phyloP scores from a whole-genome alignment of 2,329 filamentous ascomycete genomes.

The Diaporthe sp. region DNA sequence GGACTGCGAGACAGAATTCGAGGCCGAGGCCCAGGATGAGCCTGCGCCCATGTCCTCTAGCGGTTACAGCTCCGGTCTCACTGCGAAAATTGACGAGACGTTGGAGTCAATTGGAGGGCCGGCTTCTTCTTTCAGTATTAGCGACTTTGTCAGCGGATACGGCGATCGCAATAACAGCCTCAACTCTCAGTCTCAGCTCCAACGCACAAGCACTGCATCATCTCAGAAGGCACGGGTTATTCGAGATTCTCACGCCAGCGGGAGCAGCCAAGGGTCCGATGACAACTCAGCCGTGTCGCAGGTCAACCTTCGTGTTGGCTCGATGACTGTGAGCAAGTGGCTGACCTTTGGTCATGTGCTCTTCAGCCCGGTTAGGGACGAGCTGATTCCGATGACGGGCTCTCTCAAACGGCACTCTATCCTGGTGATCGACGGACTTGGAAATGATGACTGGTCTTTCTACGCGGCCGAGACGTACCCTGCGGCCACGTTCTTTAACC shows the following conservation, averaged over 20 bases:
- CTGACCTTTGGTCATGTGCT: conserved; percentile 86
- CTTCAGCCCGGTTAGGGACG: conserved; percentile 83
- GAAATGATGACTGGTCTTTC: conserved; percentile 91
- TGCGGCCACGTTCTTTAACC: conserved; percentile 81
- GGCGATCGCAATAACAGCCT: conserved; percentile 52
- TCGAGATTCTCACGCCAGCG: conserved; percentile 60
- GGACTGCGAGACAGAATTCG: conserved; percentile 48
- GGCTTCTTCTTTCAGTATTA: conserved; percentile 59
- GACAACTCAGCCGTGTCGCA: conserved; percentile 76
- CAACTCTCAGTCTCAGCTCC: conserved; percentile 42
- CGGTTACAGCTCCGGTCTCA: conserved; percentile 69
- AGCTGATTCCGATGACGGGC: conserved; percentile 69
- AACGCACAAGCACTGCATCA: conserved; percentile 43
- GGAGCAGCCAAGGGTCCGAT: conserved; percentile 63
- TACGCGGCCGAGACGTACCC: conserved; percentile 87
- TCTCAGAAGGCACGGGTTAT: conserved; percentile 47
- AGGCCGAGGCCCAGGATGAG: conserved; percentile 47
- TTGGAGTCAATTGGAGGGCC: conserved; percentile 57
- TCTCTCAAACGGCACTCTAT: conserved; percentile 73
- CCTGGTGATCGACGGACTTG: conserved; percentile 84
- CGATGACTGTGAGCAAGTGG: conserved; percentile 90
- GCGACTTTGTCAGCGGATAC: conserved; percentile 59
- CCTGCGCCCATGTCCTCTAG: conserved; percentile 59
- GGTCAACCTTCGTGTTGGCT: conserved; percentile 83
- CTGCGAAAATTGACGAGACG: conserved; percentile 64